Evolutionary conservation across 352 stramenopile genomes (phyloP).

Genomic region (Elongisporangium senticosum): DNA sequence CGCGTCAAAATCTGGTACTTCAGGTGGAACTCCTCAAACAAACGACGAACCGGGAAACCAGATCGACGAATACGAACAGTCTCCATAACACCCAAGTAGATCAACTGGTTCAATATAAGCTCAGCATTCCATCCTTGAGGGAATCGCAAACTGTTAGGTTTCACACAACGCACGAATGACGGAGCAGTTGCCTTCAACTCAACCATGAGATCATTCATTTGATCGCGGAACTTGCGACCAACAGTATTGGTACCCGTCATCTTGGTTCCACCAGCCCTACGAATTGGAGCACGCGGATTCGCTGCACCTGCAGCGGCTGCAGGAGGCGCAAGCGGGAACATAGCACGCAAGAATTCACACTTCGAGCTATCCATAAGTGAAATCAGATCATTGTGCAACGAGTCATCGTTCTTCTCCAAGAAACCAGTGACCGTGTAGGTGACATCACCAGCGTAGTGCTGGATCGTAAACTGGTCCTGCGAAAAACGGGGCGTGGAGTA

Average conservation of each 20-base stretch:
- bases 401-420: slow-evolving; percentile 98
- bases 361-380: slow-evolving; percentile 85
- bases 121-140: slow-evolving; percentile 82
- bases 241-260: slow-evolving; percentile 90
- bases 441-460: slow-evolving; percentile 96
- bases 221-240: slow-evolving; percentile 86
- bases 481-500: slow-evolving; percentile 84
- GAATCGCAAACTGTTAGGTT: slow-evolving; percentile 89
- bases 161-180: slow-evolving; percentile 91
- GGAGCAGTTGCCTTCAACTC: slow-evolving; percentile 75
- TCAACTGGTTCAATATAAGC: slow-evolving; percentile 86
- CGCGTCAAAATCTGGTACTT: slow-evolving; percentile 85
- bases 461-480: slow-evolving; percentile 94
- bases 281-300: slow-evolving; percentile 65
- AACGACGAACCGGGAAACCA: slow-evolving; percentile 77
- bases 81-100: slow-evolving; percentile 88
- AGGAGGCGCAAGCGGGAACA: slow-evolving; percentile 54
- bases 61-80: slow-evolving; percentile 86
- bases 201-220: slow-evolving; percentile 85
- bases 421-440: slow-evolving; percentile 95
- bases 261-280: slow-evolving; percentile 66
- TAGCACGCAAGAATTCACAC: slow-evolving; percentile 67
- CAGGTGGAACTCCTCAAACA: slow-evolving; percentile 85
- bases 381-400: slow-evolving; percentile 88
- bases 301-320: slow-evolving; percentile 22